A percentile compares a stretch with the other conserved stretches of the same genome.
Conservation (phyloP, 768 basidiomycete species). For the Mycena alexandri region DNA sequence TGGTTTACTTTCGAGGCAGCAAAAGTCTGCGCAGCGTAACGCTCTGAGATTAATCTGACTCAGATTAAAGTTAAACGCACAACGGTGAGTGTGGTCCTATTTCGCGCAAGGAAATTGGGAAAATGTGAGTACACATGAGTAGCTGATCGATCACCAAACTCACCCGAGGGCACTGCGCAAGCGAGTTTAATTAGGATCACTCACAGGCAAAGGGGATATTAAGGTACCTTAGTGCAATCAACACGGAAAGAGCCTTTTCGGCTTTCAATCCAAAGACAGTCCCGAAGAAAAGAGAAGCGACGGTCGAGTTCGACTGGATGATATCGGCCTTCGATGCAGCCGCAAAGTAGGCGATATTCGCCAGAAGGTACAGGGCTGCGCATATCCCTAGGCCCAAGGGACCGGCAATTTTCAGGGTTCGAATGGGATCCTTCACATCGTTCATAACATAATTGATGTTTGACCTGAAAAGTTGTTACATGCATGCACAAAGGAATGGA, state of each 20-base stretch:
- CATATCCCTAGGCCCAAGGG: constrained; percentile 70
- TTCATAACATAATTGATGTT: constrained; percentile 72
- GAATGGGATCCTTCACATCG: constrained; percentile 69
- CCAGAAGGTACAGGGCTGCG: constrained; percentile 64
- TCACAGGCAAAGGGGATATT: background rate
- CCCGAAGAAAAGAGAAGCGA: constrained; percentile 71
- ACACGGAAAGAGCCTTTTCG: constrained; percentile 66
- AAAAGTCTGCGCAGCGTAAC: constrained; percentile 56
- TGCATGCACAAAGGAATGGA: background rate
- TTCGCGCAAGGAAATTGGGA: background rate
- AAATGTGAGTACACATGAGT: background rate
- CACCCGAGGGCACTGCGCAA: constrained; percentile 36
- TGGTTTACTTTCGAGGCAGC: constrained; percentile 66
- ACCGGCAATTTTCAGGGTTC: constrained; percentile 73
- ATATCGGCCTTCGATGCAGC: constrained; percentile 66
- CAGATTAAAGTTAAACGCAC: constrained; percentile 27
- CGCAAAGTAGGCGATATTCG: constrained; percentile 71
- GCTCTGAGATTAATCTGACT: background rate
- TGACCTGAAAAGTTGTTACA: constrained; percentile 48
- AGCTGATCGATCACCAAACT: background rate
- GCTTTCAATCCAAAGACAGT: constrained; percentile 69
- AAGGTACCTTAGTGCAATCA: constrained; percentile 66
- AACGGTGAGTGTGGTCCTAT: constrained; percentile 44
- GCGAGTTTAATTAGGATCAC: background rate
- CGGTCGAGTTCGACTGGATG: constrained; percentile 61